Conservation (phyloP, 441 rosid species). For the Adansonia grandidieri region DNA sequence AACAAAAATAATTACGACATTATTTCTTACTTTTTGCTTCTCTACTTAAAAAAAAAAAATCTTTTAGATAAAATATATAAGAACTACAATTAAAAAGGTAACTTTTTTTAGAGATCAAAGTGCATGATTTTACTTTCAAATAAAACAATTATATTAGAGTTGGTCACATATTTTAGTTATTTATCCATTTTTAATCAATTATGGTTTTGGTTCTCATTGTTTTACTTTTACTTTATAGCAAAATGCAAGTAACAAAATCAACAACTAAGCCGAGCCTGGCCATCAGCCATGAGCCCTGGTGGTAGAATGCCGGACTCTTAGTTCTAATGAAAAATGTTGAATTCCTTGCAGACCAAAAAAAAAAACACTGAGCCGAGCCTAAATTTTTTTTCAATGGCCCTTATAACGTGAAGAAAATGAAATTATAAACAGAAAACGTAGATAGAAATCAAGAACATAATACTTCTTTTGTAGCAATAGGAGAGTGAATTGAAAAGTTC, state of each 20-base stretch:
- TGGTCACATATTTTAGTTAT: neutral
- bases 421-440: neutral
- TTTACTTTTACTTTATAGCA: neutral
- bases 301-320: neutral
- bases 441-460: neutral
- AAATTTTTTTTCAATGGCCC: neutral
- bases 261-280: neutral
- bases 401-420: neutral
- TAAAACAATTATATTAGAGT: neutral
- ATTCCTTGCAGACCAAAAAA: neutral
- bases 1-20: neutral
- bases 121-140: neutral
- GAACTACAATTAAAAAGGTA: neutral
- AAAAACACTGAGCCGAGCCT: neutral
- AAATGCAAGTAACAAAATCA: neutral
- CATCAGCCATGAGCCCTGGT: neutral
- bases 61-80: neutral
- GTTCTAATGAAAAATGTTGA: neutral
- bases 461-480: neutral
- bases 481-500: neutral
- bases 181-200: neutral
- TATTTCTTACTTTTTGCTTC: neutral
- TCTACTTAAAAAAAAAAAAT: neutral
- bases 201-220: neutral
- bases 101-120: neutral